Base-by-base conservation (phyloP, 345 rosid genomes). In the Euphorbia peplus region DNA sequence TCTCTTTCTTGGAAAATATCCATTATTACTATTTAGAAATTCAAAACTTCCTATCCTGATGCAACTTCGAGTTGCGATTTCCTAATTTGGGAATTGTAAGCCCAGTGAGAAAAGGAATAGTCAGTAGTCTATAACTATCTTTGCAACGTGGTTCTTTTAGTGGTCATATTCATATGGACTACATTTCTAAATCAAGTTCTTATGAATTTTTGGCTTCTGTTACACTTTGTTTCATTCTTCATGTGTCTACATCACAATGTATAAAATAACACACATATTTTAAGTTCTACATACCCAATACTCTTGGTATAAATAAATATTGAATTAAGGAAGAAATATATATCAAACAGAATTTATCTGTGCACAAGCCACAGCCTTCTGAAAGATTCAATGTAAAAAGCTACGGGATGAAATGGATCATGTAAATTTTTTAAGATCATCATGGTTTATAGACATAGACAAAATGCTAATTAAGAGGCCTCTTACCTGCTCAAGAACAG, bases 401-500 rank as follows among this genome's bases (percentile, higher is more conserved):
- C 18, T 60, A 19, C 0, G 25, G 12, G 35, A 9, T 8, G 50
- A 61, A 15, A 61, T 59, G 50, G 29, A 21, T 39, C 14, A 37
- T 1, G 50, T 10, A 41, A 4, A 15, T 32, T 32, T 4, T 30
- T 58, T 15, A 32, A 30, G 21, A 21, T 1, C 8, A 21, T 12
- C 1, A 15, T 19, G 15, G 35, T 59, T 59, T 15, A 51, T 3
- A 51, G 22, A 15, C 46, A 51, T 30, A 13, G 18, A 52, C 30
- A 24, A 14, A 62, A 19, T 35, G 15, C 16, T 26, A 24, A 54
- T 19, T 47, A 65, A 59, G 22, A 41, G 22, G 64, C 67, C 78
- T 53, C 28, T 55, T 81, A 88, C 98, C 93, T 92, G 98, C 79
- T 92, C 98, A 79, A 95, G 99, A 69, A 95, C 99, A 76, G 99